Percentiles rank a stretch among this genome's conserved stretches.
Evolutionary conservation across 768 basidiomycete species (phyloP).

Genomic region (Mycena kentingensis): DNA sequence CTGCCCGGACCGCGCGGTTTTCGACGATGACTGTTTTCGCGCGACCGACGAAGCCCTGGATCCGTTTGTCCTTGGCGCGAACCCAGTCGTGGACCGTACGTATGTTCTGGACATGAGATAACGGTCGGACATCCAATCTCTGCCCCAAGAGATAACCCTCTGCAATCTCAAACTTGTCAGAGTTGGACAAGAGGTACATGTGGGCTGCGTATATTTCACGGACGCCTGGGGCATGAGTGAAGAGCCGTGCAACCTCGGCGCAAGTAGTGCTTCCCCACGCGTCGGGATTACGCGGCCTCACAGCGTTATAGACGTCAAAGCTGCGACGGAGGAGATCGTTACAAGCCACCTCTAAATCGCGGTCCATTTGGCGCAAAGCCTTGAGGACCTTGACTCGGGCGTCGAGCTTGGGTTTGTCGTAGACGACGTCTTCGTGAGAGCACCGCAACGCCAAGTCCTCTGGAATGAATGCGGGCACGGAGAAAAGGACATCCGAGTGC

Average conservation of each 20-base stretch:
- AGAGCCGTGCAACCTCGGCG: conserved; percentile 48
- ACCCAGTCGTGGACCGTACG: conserved; percentile 51
- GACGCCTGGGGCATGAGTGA: conserved; percentile 38
- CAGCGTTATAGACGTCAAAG: conserved; percentile 45
- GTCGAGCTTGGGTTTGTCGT: conserved; percentile 39
- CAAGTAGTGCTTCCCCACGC: conserved; percentile 61
- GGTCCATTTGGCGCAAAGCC: conserved; percentile 56
- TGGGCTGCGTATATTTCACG: conserved; percentile 55
- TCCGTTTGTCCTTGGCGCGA: conserved; percentile 36
- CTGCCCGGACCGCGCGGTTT: conserved; percentile 31
- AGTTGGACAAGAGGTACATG: conserved; percentile 61
- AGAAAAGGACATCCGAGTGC: conserved; percentile 58
- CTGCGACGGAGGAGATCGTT: conserved; percentile 29
- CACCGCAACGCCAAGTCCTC: conserved; percentile 50
- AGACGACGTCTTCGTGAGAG: conserved; percentile 36
- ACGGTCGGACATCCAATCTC: conserved; percentile 65
- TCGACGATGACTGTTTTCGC: conserved; percentile 44
- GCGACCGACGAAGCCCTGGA: conserved; percentile 54
- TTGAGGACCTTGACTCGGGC: conserved; percentile 70
- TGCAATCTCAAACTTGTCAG: background rate
- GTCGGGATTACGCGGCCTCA: conserved; percentile 47
- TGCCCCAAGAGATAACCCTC: conserved; percentile 48
- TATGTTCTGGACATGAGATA: conserved; percentile 54
- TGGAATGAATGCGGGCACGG: conserved; percentile 58
- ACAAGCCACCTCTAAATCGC: conserved; percentile 44